Evolutionary conservation across 2,329 filamentous ascomycete genomes (phyloP), one percentile per base, ranked within the genome.

Genomic region (Arthroderma uncinatum): DNA sequence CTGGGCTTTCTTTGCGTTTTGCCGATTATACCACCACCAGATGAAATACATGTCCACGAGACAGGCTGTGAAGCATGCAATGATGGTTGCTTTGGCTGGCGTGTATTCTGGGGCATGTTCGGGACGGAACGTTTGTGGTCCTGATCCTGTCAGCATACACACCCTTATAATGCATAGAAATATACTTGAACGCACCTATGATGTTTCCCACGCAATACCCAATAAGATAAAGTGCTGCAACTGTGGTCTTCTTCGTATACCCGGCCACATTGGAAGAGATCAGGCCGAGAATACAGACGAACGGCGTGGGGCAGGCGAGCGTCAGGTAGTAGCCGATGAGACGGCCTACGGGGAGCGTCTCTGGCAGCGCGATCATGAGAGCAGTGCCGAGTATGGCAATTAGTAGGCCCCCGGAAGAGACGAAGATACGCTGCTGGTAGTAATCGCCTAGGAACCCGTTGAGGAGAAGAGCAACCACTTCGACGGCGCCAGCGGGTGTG

Each of bases 241-340:
- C 74, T 0, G 74, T 79, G n/a, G 73, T 78, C 66, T 76, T 80
- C 68, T 76, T 80, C 23, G 74, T 81, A 60, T 78, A 78, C 1
- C 77, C 77, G 0, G 77, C 76, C 14, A 78, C 71, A 62, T 87
- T 87, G 12, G 79, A 81, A 1, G 79, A 77, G 56, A 86, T 81
- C 36, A 87, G 73, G 25, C 80, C 81, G 3, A 87, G 69, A 14
- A 87, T 69, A 2, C 81, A 81, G 0, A 86, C 83, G 60, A 86
- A 86, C 0, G 81, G 75, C 0, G 81, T 82, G 0, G 83, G 77
- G 9, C 74, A 76, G 1, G 81, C 78, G 64, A 81, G 78, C 0
- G 81, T 84, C 54, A 87, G 70, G 68, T 86, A 87, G 66, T 84
- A 87, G 0, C 82, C 83, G 1, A 82, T 76, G 9, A 86, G 72